phyloP scores from a whole-genome alignment of 169 alveolate species.

The Toxoplasma gondii region DNA sequence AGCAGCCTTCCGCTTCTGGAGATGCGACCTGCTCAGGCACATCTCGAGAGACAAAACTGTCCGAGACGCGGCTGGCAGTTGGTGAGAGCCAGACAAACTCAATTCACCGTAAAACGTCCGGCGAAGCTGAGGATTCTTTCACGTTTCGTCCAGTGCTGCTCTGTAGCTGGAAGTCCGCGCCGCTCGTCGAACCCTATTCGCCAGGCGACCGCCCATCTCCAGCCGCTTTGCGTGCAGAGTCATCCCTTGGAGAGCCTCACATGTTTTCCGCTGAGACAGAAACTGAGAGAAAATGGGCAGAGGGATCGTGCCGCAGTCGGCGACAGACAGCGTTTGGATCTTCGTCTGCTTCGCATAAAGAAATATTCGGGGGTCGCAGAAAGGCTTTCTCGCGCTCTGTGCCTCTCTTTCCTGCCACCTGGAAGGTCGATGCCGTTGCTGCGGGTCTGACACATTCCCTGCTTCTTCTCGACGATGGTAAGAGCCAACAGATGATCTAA shows the following conservation, averaged over 20 bases:
- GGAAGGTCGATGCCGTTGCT: constrained; percentile 11
- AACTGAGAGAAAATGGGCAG: not conserved
- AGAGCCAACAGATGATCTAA: not conserved
- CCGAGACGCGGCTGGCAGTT: no score
- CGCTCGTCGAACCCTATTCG: not conserved
- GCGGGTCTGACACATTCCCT: constrained; percentile 12
- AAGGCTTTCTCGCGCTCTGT: not conserved
- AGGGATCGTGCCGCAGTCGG: not conserved
- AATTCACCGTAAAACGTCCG: no score
- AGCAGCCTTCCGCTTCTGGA: not conserved
- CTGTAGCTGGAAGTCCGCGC: not conserved
- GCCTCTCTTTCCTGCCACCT: not conserved
- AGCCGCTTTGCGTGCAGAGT: no score
- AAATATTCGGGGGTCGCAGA: no score
- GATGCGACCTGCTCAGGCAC: not conserved
- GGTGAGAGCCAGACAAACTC: no score
- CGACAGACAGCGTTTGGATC: not conserved
- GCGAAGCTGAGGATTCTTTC: not conserved
- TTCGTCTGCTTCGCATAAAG: no score
- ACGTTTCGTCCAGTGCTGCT: not conserved
- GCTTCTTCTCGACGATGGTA: constrained; percentile 7
- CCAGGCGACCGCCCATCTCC: not conserved
- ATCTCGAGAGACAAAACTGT: no score
- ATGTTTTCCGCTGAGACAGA: no score
- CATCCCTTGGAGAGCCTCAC: no score